Base-by-base conservation (phyloP, 495 filamentous ascomycete genomes). In the Chaetomium cochliodes region DNA sequence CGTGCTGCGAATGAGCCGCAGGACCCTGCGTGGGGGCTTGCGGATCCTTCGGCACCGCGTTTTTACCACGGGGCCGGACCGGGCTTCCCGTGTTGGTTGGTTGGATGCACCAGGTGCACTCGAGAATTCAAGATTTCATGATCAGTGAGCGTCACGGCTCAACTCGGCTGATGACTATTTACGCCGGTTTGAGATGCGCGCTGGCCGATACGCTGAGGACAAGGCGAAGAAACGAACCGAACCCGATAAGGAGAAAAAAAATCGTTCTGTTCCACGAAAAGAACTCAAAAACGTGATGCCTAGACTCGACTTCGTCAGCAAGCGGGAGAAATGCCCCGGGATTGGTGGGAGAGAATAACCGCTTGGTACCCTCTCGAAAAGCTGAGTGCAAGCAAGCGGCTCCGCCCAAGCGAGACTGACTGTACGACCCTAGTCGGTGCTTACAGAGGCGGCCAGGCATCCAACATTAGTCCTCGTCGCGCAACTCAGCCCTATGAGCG, bases 361-460 rank as follows among this genome's bases (percentile, higher is more conserved):
- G 18, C 37, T 41, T 42, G 44, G n/a, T n/a, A n/a, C 50, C 60
- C 44, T 57, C 52, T 56, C 59, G 20, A 62, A 22, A 33, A n/a
- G 63, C 60, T 66, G n/a, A n/a, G n/a, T n/a, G 67, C 67, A 64
- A 13, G 60, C 41, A 51, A 46, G 57, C 49, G 64, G 67, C 67
- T 66, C 49, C 63, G 63, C 56, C 65, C 47, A 56, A 15, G 15
- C 39, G 22, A 50, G 22, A 50, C 41, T 44, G 33, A 20, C 18
- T 47, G 60, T 65, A 58, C 44, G n/a, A 56, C 53, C 57, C 57
- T 51, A 33, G 26, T 23, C 62, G 63, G 50, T 52, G 68, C 68
- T 65, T 52, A 68, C 65, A 70, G 13, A 65, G 60, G 62, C 58
- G 37, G 53, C 60, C 54, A 62, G 65, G 64, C 63, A 63, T 51